Conservation (phyloP, 2,329 filamentous ascomycete species). For the Alternaria sp. region DNA sequence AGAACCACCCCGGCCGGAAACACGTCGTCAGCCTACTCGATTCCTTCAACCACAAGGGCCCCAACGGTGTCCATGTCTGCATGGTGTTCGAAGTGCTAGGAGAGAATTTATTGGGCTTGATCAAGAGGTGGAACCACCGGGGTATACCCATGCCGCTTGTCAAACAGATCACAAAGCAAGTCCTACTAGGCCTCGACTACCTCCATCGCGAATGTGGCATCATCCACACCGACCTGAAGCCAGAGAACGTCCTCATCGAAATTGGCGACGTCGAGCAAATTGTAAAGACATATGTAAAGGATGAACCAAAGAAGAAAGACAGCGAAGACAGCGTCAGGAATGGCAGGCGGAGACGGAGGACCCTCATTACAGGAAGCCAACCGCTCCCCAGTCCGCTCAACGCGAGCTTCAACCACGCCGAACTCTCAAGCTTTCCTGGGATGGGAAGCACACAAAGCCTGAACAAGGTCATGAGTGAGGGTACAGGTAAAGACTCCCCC, state of each 20-base stretch:
- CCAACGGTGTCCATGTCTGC: slow-evolving; percentile 95
- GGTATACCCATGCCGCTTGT: slow-evolving; percentile 96
- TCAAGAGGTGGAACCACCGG: slow-evolving; percentile 98
- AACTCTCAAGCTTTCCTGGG: slow-evolving; percentile 68
- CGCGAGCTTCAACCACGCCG: slow-evolving; percentile 82
- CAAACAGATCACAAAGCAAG: slow-evolving; percentile 99
- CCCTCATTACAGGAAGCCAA: slow-evolving; percentile 95
- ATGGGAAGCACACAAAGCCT: slow-evolving; percentile 70
- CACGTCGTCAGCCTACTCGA: slow-evolving; percentile 96
- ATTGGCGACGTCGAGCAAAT: slow-evolving; percentile 99
- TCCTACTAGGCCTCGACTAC: slow-evolving; percentile 93
- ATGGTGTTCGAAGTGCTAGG: slow-evolving; percentile 99
- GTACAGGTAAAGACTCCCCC: slow-evolving; percentile 64
- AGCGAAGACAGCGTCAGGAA: slow-evolving; percentile 93
- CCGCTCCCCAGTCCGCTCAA: slow-evolving; percentile 94
- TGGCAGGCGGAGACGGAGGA: slow-evolving; percentile 85
- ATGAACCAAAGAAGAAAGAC: slow-evolving; percentile 68
- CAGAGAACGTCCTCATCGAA: slow-evolving; percentile 97
- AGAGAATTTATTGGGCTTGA: slow-evolving; percentile 91
- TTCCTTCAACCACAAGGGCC: slow-evolving; percentile 96
- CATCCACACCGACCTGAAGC: slow-evolving; percentile 97
- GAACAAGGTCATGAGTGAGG: slow-evolving; percentile 81
- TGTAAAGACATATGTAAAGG: slow-evolving; percentile 93
- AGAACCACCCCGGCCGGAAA: slow-evolving; percentile 89
- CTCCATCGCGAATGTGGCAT: slow-evolving; percentile 98